phyloP scores from a whole-genome alignment of 495 filamentous ascomycete genomes.

The Penicillium macrosclerotiorum region DNA sequence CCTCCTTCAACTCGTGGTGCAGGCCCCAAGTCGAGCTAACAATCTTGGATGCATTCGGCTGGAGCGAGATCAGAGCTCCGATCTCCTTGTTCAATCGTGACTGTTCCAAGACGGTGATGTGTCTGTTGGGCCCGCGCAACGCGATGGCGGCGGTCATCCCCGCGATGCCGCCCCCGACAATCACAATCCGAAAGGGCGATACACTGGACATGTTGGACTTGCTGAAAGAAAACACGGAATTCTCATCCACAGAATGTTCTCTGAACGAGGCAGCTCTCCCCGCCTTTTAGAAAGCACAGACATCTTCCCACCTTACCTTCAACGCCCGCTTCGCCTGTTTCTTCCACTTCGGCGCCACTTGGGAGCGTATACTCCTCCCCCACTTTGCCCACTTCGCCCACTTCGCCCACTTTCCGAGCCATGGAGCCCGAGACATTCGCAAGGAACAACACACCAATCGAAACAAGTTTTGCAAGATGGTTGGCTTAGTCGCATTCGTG shows the following conservation, averaged over 20 bases:
- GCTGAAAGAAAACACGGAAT: too few relatives aligned
- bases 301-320: not conserved
- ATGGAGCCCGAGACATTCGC: not conserved
- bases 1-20: conserved; percentile 6
- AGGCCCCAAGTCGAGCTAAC: conserved; percentile 22
- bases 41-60: conserved; percentile 32
- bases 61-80: conserved; percentile 28
- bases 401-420: conserved; percentile 1
- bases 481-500: too few relatives aligned
- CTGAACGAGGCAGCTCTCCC: not conserved
- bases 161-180: conserved; percentile 19
- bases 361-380: too few relatives aligned
- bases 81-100: conserved; percentile 29
- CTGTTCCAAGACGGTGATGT: conserved; percentile 28
- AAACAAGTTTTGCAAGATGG: not conserved
- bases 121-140: conserved; percentile 21
- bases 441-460: not conserved
- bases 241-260: too few relatives aligned
- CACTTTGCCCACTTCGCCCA: conserved; percentile 14
- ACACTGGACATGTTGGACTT: too few relatives aligned
- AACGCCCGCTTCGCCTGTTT: not conserved
- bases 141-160: conserved; percentile 25
- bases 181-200: conserved; percentile 14
- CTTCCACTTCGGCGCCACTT: not conserved
- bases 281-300: conserved; percentile 3